Base-by-base conservation (phyloP, 2,329 filamentous ascomycete species). In the Sclerotinia glacialis region DNA sequence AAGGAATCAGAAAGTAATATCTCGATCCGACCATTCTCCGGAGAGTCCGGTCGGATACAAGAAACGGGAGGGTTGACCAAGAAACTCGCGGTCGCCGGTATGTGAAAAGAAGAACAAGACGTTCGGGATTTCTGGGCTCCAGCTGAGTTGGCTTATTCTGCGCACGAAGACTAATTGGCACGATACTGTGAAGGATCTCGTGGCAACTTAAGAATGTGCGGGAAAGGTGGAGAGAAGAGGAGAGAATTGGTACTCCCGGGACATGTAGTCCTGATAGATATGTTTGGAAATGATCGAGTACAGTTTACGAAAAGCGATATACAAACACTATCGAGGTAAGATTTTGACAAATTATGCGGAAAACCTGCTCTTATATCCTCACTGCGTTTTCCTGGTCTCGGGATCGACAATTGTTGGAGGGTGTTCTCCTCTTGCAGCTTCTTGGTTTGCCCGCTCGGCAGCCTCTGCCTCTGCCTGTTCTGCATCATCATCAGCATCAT, bases 151-250 rank as follows among this genome's bases (percentile, higher is more conserved):
- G 67, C 59, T 76, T 66, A 68, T 73, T 97, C 83, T 97, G 83
- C 91, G 93, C 93, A 96, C 90, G 88, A 87, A 91, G 93, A 97
- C 93, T 95, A 88, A 93, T 95, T 88, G 89, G 88, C 91, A 93
- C 86, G 86, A 87, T 88, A 94, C 85, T 85, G 90, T 84, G 81
- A 85, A 83, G 82, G 78, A 72, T 80, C 81, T 87, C 85, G 85
- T 93, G 92, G 86, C 91, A 96, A 95, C 93, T 97, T 90, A 97
- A 96, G 89, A 90, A 91, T 89, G 90, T 94, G 92, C 92, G 69
- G 62, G 58, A 28, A 55, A 58, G 34, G 31, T 40, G 40, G n/a
- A 28, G 18, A 26, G 31, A 7, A 16, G 14, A 26, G 63, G 46
- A 58, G 47, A 18, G 23, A 16, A 40, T 21, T 11, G 31, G 46